Base-by-base conservation (phyloP, 345 rosid species). In the Adansonia digitata region DNA sequence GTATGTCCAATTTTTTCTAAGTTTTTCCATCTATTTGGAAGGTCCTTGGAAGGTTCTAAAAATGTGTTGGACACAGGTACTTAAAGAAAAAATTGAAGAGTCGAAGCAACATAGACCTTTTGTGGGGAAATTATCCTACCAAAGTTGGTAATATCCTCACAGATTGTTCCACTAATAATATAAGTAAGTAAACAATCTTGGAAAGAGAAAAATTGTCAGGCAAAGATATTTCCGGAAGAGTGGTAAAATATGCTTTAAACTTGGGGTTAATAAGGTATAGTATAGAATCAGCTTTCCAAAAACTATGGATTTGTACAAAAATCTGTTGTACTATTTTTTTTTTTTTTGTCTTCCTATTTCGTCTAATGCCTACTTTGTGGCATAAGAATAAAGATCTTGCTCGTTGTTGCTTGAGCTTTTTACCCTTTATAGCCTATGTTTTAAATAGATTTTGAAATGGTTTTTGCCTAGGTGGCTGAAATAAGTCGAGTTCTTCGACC, bases 401-500 rank as follows among this genome's bases (percentile, higher is more conserved):
- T 22, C 35, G 5, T 37, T 34, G 20, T 22, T 48, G 60, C 27
- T 12, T 43, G 35, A 18, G 42, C 18, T 15, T 62, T 45, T 40
- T 56, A 35, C 34, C 17, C 18, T 37, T 64, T 29, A 9, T 34
- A 2, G 14, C 48, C 8, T 24, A 26, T n/a, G 51, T 53, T 59
- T 59, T 45, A 35, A 60, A 31, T 70, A n/a, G 67, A 74, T 45
- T 10, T 66, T 14, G n/a, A 45, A 48, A 49, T 17, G 67, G n/a
- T n/a, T 48, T 70, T 73, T 61, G 48, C 43, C 48, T 69, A 90
- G 97, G 92, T 91, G 29, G 97, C 98, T 72, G 94, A 94, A 82
- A 89, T 90, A 82, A 87, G 96, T 84, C 86, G 97, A 78, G 91
- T 88, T 79, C 80, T 94, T 72, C 87, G 77, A 79, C 98, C 98